Evolutionary conservation across 2,329 filamentous ascomycete species (phyloP), one percentile per base, ranked within the genome.

Genomic region (Nothophaeocryptopus gaeumannii): DNA sequence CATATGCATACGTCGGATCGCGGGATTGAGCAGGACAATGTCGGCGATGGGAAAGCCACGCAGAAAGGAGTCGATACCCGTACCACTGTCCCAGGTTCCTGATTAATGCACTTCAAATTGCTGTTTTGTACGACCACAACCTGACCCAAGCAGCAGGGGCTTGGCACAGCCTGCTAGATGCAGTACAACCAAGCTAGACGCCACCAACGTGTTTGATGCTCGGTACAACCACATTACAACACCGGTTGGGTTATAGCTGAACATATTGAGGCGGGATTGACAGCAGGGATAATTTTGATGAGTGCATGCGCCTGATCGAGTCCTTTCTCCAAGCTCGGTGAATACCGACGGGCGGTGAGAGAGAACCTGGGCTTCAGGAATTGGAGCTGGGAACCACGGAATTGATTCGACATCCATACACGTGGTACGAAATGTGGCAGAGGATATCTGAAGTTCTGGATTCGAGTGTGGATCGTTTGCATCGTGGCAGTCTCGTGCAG

Each of bases 181-280:
- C 20, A 7, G 20, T 26, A 26, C 20, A 26, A 26, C 20, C 45
- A 29, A 51, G 41, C 32, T 31, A 35, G 41, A 54, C 51, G 55
- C 55, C 51, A 43, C 51, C 39, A 52, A 50, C 50, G 48, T 48
- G 42, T 42, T 51, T 42, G 36, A 51, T 45, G 40, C 48, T 38
- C 51, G 39, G 45, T 48, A 31, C 43, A 34, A 37, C 41, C 16
- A 42, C 30, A 34, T 39, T 9, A 33, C 29, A 42, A 53, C 38
- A 32, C 34, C 42, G 34, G 51, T n/a, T 13, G 15, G 26, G 34
- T 47, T 16, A 42, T 41, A 33, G 50, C 36, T 45, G 36, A 41
- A 42, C 30, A 39, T 40, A 45, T 45, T 33, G 16, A 43, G 40
- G 40, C 41, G 31, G 32, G 50, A 33, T 26, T 20, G 15, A 40